Evolutionary conservation across 2,329 filamentous ascomycete species (phyloP).

Genomic region (Pyricularia grisea): DNA sequence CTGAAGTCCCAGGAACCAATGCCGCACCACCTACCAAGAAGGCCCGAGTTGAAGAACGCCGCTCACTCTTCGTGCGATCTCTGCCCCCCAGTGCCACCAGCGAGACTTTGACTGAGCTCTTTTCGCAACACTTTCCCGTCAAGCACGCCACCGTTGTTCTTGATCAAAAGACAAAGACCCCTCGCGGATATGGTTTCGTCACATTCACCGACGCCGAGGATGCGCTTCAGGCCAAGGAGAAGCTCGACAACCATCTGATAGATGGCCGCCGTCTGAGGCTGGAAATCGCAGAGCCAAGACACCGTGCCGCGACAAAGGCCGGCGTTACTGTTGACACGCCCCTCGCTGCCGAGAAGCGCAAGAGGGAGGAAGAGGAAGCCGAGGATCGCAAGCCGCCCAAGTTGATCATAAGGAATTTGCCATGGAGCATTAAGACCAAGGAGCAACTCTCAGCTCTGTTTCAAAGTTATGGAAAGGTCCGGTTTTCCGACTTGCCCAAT

Average conservation of each 20-base stretch:
- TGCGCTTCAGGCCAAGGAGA: slow-evolving; percentile 68
- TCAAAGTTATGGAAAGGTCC: slow-evolving; percentile 82
- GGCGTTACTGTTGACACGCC: slow-evolving; percentile 19
- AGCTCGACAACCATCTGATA: slow-evolving; percentile 70
- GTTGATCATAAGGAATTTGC: slow-evolving; percentile 84
- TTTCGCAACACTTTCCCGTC: slow-evolving; percentile 88
- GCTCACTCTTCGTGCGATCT: slow-evolving; percentile 84
- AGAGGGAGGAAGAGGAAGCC: slow-evolving; percentile 50
- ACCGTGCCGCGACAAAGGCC: slow-evolving; percentile 49
- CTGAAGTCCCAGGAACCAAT: slow-evolving; percentile 10
- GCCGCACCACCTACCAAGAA: slow-evolving; percentile 38
- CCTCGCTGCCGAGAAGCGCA: slow-evolving; percentile 34
- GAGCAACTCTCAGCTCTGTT: slow-evolving; percentile 76
- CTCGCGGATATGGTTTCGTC: slow-evolving; percentile 91
- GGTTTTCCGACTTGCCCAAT: slow-evolving; percentile 75
- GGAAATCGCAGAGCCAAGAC: slow-evolving; percentile 79
- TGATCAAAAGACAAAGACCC: slow-evolving; percentile 77
- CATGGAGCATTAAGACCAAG: slow-evolving; percentile 86
- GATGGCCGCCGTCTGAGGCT: slow-evolving; percentile 76
- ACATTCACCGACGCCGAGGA: slow-evolving; percentile 93
- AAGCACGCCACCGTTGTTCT: slow-evolving; percentile 92
- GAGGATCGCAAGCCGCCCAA: slow-evolving; percentile 57
- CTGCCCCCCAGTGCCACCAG: slow-evolving; percentile 70
- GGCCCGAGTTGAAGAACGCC: slow-evolving; percentile 47
- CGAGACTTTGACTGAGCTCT: slow-evolving; percentile 76